These are phyloP conservation scores for Monilinia aucupariae DNA, from an alignment of 2,329 filamentous ascomycete genomes.

Conservation along the genomic window DNA sequence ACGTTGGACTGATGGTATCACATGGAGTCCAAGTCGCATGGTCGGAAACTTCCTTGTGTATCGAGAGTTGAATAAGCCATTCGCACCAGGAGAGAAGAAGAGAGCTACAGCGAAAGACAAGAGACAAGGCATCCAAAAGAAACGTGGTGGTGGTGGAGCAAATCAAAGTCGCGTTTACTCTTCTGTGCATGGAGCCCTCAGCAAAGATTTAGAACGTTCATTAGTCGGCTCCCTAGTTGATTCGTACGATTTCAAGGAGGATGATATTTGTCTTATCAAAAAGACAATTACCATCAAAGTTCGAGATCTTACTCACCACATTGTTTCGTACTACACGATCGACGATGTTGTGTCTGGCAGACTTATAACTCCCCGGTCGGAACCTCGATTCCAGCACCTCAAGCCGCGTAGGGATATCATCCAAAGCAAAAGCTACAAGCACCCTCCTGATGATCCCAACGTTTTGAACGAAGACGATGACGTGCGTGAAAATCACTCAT, in stretches of 20 bases:
- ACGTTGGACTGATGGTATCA: slow-evolving; percentile 86
- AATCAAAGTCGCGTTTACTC: slow-evolving; percentile 8
- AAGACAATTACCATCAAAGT: slow-evolving; percentile 83
- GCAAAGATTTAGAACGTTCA: slow-evolving; percentile 33
- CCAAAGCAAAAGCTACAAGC: slow-evolving; percentile 60
- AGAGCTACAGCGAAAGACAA: slow-evolving; percentile 68
- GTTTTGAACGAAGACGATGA: slow-evolving; percentile 32
- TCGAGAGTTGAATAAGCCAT: slow-evolving; percentile 94
- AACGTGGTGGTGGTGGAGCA: slow-evolving; percentile 23
- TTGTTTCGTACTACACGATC: slow-evolving; percentile 84
- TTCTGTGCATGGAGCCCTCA: slow-evolving; percentile 19
- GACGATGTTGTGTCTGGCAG: slow-evolving; percentile 62
- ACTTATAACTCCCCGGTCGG: slow-evolving; percentile 54
- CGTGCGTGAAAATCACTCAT: neutral
- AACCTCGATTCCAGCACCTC: slow-evolving; percentile 46
- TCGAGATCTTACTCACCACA: slow-evolving; percentile 70
- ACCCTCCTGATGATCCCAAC: slow-evolving; percentile 58
- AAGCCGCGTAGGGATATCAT: slow-evolving; percentile 54
- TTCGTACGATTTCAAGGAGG: slow-evolving; percentile 79
- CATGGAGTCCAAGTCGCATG: slow-evolving; percentile 89
- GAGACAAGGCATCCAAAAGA: slow-evolving; percentile 33
- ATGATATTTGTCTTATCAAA: slow-evolving; percentile 68
- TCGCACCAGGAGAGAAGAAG: slow-evolving; percentile 80
- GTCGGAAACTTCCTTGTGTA: slow-evolving; percentile 97
- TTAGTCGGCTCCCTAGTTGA: slow-evolving; percentile 81